Evolutionary conservation across 768 basidiomycete genomes (phyloP).

Genomic region (Clathrus columnatus): DNA sequence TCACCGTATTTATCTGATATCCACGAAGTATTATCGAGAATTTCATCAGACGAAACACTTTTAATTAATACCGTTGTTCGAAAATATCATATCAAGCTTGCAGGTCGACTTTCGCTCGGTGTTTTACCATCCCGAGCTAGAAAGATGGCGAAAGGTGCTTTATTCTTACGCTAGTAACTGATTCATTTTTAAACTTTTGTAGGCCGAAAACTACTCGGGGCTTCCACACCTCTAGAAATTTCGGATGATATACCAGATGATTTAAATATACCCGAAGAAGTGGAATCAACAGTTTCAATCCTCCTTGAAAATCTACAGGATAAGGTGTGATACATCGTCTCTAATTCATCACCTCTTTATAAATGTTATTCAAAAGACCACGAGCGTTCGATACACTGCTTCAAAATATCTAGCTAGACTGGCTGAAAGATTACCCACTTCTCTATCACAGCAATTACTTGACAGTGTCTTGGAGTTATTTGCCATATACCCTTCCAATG

Average conservation of each 20-base stretch:
- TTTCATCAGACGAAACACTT: conserved; percentile 35
- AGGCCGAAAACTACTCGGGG: conserved; percentile 18
- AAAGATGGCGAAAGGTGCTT: conserved; percentile 34
- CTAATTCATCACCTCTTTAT: conserved; percentile 6
- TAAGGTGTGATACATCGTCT: conserved; percentile 40
- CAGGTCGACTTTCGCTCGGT: conserved; percentile 55
- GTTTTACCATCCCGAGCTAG: conserved; percentile 44
- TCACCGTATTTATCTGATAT: conserved; percentile 34
- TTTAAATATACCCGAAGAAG: conserved; percentile 60
- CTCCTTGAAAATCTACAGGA: conserved; percentile 72
- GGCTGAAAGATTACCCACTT: conserved; percentile 65
- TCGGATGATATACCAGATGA: conserved; percentile 19
- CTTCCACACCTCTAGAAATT: conserved; percentile 13
- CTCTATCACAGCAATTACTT: conserved; percentile 73
- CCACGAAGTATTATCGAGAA: conserved; percentile 33
- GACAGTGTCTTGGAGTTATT: conserved; percentile 74
- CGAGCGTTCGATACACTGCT: conserved; percentile 88
- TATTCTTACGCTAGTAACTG: too few species aligned
- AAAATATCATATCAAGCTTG: conserved; percentile 59
- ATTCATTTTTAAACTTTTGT: not conserved
- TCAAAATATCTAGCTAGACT: conserved; percentile 89
- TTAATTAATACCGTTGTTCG: conserved; percentile 56
- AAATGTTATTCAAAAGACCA: too few species aligned
- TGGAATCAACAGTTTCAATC: conserved; percentile 66
- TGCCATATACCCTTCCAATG: conserved; percentile 59